Percentiles rank a stretch among this genome's conserved stretches.
These are phyloP conservation scores for Plasmodium gonderi DNA, from an alignment of 169 alveolate species.

Conservation along the genomic window DNA sequence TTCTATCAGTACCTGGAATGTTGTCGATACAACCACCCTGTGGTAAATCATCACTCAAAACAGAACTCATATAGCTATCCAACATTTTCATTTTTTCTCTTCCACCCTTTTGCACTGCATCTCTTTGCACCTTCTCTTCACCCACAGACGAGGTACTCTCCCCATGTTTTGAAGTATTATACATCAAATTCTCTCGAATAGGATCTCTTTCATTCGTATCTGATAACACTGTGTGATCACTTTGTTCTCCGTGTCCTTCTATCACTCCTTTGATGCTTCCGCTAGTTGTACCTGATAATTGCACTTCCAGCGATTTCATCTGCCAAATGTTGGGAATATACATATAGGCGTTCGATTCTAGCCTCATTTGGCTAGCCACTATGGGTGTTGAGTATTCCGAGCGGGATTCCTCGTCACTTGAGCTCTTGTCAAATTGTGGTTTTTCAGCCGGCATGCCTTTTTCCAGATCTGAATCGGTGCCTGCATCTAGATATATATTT, in stretches of 20 bases:
- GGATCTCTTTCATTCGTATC: neutral
- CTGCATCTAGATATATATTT: too few species aligned
- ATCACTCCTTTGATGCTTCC: neutral
- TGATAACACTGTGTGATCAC: neutral
- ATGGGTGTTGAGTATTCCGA: neutral
- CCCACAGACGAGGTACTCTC: neutral
- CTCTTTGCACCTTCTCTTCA: neutral
- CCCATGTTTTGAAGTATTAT: neutral
- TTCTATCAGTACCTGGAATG: neutral
- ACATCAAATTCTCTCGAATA: neutral
- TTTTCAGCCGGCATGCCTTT: neutral
- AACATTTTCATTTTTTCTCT: neutral
- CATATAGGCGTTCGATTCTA: neutral
- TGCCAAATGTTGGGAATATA: neutral
- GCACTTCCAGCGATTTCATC: too few species aligned
- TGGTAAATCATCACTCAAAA: conserved; percentile 17
- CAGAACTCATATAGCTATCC: neutral
- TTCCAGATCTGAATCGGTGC: neutral
- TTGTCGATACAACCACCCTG: neutral
- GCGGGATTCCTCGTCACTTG: neutral
- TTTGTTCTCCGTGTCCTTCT: too few species aligned
- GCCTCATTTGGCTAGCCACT: neutral
- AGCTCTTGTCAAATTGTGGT: neutral
- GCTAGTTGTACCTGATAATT: too few species aligned
- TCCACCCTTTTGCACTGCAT: neutral